Conservation (phyloP, 2,329 filamentous ascomycete species). For the Nothomitra cinnamomea region DNA sequence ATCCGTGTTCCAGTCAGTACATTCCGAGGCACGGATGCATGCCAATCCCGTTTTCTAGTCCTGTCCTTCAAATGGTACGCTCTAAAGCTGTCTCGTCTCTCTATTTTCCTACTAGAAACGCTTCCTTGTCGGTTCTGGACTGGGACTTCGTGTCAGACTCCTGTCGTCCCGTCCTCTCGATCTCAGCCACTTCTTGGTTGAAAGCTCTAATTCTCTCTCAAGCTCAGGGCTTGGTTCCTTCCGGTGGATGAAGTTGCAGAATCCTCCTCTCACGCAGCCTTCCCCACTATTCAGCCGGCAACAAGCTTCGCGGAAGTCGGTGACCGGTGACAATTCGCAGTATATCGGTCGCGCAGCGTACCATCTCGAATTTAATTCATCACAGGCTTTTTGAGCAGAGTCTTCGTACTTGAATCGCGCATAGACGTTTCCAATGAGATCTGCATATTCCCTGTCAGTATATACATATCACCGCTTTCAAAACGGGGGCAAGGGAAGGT, state of each 20-base stretch:
- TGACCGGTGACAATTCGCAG: constrained; percentile 92
- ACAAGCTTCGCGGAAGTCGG: constrained; percentile 94
- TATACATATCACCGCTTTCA: background rate
- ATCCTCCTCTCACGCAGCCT: constrained; percentile 86
- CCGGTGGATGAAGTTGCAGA: constrained; percentile 98
- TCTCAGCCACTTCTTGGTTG: constrained; percentile 94
- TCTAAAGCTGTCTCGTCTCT: background rate
- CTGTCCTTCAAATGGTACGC: background rate
- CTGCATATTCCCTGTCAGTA: constrained; percentile 23
- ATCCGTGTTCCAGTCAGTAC: no score
- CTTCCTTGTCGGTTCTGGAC: constrained; percentile 65
- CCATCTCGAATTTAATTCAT: constrained; percentile 86
- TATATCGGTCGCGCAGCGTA: constrained; percentile 96
- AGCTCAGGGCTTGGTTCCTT: constrained; percentile 86
- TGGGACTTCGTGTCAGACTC: constrained; percentile 67
- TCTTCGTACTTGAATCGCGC: constrained; percentile 99
- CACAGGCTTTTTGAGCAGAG: constrained; percentile 80
- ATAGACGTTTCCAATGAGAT: constrained; percentile 97
- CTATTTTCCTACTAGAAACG: constrained; percentile 34
- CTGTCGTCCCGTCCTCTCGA: constrained; percentile 66
- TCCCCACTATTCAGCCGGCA: constrained; percentile 89
- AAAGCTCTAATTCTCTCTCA: constrained; percentile 70
- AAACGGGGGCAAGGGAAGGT: background rate
- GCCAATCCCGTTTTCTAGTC: background rate
- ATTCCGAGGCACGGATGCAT: no score